phyloP scores from a whole-genome alignment of 2,329 filamentous ascomycete genomes.

The Nigrospora sphaerica region DNA sequence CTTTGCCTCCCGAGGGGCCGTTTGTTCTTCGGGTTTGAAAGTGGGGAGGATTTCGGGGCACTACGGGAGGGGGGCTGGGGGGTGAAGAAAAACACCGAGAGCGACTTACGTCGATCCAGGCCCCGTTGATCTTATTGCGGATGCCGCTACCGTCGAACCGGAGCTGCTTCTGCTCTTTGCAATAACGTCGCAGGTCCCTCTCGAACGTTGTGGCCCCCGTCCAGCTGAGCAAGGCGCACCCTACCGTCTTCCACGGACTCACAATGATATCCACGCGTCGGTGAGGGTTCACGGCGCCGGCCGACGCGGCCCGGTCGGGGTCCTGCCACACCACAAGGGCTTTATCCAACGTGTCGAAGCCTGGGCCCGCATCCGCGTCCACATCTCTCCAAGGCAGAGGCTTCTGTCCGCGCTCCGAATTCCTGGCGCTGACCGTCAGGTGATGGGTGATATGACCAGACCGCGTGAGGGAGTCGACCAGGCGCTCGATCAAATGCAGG shows the following conservation, averaged over 20 bases:
- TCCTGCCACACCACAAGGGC: slow-evolving; percentile 90
- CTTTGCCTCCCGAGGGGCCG: too few relatives aligned
- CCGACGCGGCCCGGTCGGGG: slow-evolving; percentile 35
- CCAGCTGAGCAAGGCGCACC: slow-evolving; percentile 86
- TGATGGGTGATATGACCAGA: slow-evolving; percentile 74
- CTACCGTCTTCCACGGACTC: slow-evolving; percentile 79
- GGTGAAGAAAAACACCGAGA: slow-evolving; percentile 22
- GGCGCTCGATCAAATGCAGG: slow-evolving; percentile 58
- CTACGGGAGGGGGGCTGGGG: too few relatives aligned
- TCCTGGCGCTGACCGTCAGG: slow-evolving; percentile 61
- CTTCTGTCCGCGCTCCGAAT: slow-evolving; percentile 64
- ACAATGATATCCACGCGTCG: slow-evolving; percentile 89
- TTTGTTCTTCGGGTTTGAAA: too few relatives aligned
- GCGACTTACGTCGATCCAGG: slow-evolving; percentile 50
- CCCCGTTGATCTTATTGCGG: slow-evolving; percentile 56
- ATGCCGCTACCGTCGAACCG: slow-evolving; percentile 93
- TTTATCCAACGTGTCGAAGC: slow-evolving; percentile 88
- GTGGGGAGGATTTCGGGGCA: too few relatives aligned
- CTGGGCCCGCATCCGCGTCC: slow-evolving; percentile 37
- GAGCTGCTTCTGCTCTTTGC: slow-evolving; percentile 61
- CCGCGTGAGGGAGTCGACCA: slow-evolving; percentile 65
- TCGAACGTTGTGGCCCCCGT: slow-evolving; percentile 84
- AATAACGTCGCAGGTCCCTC: slow-evolving; percentile 75
- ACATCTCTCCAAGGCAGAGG: slow-evolving; percentile 47
- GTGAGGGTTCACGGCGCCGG: slow-evolving; percentile 66